These are phyloP conservation scores for Quercus phellos DNA, from an alignment of 331 rosid genomes.

Conservation along the genomic window DNA sequence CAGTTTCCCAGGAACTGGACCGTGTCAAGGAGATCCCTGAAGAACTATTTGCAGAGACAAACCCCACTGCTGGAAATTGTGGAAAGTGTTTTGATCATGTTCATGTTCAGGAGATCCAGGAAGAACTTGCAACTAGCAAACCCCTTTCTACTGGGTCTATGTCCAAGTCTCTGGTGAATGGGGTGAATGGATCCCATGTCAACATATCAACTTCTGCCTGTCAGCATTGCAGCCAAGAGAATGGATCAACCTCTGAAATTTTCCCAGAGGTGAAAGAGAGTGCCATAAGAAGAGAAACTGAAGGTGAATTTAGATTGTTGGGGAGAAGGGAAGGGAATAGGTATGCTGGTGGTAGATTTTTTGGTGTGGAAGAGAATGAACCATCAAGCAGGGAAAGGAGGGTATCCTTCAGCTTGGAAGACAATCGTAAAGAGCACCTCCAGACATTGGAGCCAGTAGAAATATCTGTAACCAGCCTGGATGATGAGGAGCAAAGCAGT, in stretches of 20 bases:
- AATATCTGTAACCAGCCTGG: slow-evolving; percentile 58
- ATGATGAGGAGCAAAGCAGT: slow-evolving; percentile 67
- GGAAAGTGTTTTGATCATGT: slow-evolving; percentile 30
- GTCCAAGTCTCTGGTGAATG: slow-evolving; percentile 26
- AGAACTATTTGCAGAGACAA: slow-evolving; percentile 37
- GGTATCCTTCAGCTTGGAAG: slow-evolving; percentile 83
- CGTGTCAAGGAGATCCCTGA: slow-evolving; percentile 71
- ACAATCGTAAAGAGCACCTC: slow-evolving; percentile 49
- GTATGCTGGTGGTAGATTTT: slow-evolving; percentile 57
- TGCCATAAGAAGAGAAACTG: slow-evolving; percentile 96
- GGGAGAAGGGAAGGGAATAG: slow-evolving; percentile 81
- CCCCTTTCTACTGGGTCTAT: slow-evolving; percentile 23
- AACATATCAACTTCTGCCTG: slow-evolving; percentile 32
- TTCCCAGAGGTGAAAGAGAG: slow-evolving; percentile 68
- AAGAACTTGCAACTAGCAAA: slow-evolving; percentile 45
- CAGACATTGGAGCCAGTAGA: slow-evolving; percentile 57
- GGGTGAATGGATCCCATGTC: slow-evolving; percentile 39
- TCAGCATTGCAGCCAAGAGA: slow-evolving; percentile 45
- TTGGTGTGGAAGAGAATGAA: slow-evolving; percentile 76
- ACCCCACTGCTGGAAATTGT: slow-evolving; percentile 40
- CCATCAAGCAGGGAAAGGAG: slow-evolving; percentile 60
- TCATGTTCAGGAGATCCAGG: slow-evolving; percentile 46
- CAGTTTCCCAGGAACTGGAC: slow-evolving; percentile 81
- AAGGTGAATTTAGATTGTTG: slow-evolving; percentile 85
- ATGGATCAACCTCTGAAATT: slow-evolving; percentile 53